Evolutionary conservation across 2,329 filamentous ascomycete genomes (phyloP).

Genomic region (Pestalotiopsis sp.): DNA sequence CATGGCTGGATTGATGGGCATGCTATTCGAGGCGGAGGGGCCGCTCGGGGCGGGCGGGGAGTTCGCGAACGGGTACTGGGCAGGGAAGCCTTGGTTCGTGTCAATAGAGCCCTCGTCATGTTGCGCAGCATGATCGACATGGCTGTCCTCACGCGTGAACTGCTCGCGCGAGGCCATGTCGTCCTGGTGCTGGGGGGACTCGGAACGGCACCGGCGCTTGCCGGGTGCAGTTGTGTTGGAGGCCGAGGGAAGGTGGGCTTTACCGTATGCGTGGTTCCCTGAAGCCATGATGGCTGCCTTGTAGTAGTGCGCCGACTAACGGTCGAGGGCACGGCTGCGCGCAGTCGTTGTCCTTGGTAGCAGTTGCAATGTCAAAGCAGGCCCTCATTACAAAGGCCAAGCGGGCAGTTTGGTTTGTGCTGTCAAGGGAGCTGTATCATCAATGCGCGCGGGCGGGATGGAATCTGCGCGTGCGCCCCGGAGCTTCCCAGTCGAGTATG

Average conservation of each 20-base stretch:
- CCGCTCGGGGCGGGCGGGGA: constrained; percentile 15
- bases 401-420: background rate
- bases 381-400: constrained; percentile 9
- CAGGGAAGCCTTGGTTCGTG: constrained; percentile 25
- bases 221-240: background rate
- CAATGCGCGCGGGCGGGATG: background rate
- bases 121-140: constrained; percentile 14
- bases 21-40: constrained; percentile 18
- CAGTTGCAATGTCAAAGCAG: background rate
- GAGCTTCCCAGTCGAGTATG: background rate
- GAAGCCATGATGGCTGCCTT: constrained; percentile 12
- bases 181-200: constrained; percentile 2
- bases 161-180: constrained; percentile 7
- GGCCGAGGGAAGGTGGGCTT: background rate
- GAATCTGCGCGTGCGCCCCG: background rate
- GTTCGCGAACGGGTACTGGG: constrained; percentile 26
- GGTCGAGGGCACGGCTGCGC: background rate
- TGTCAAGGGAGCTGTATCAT: background rate
- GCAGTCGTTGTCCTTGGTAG: background rate
- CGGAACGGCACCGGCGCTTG: constrained; percentile 14
- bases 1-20: constrained; percentile 42
- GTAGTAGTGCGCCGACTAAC: background rate
- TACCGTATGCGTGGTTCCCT: constrained; percentile 13
- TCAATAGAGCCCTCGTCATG: constrained; percentile 3
- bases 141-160: constrained; percentile 24